Percentiles rank a stretch among this genome's conserved stretches.
Conservation (phyloP, 306 rosid species). For the Hippophae tibetana region DNA sequence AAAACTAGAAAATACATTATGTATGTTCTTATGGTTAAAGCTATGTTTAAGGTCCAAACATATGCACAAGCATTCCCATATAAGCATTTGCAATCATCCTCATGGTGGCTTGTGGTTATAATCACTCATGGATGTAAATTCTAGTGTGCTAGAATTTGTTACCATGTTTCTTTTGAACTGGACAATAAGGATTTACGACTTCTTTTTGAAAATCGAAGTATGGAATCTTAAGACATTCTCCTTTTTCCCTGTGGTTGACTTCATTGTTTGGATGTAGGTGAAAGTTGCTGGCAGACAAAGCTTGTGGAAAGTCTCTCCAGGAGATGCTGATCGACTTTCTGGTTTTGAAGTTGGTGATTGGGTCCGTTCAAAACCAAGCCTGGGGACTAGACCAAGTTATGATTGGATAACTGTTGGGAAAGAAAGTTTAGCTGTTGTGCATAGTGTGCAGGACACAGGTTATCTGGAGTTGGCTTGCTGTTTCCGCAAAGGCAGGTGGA, state of each 20-base stretch:
- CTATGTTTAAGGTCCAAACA: no score
- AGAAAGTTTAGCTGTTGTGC: slow-evolving; percentile 87
- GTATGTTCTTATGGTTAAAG: no score
- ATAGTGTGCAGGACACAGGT: slow-evolving; percentile 88
- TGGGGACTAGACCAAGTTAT: slow-evolving; percentile 88
- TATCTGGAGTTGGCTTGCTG: slow-evolving; percentile 95
- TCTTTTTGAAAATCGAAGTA: no score
- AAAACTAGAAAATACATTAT: no score
- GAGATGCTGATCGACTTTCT: slow-evolving; percentile 91
- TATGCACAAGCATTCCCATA: no score
- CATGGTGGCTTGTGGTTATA: no score
- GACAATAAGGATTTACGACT: no score
- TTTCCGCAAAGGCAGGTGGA: slow-evolving; percentile 88
- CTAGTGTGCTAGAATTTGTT: no score
- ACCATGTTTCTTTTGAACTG: no score
- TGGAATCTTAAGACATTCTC: neutral
- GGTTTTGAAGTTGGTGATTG: slow-evolving; percentile 99
- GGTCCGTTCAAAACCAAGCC: slow-evolving; percentile 96
- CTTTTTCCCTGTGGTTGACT: slow-evolving; percentile 6
- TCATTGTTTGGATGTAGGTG: slow-evolving; percentile 44
- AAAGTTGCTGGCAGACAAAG: slow-evolving; percentile 76
- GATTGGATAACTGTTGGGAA: slow-evolving; percentile 89
- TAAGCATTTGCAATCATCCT: no score
- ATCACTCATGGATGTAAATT: no score
- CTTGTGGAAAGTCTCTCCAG: slow-evolving; percentile 98